Conservation (phyloP, 352 stramenopile species). For the Peronospora destructor region DNA sequence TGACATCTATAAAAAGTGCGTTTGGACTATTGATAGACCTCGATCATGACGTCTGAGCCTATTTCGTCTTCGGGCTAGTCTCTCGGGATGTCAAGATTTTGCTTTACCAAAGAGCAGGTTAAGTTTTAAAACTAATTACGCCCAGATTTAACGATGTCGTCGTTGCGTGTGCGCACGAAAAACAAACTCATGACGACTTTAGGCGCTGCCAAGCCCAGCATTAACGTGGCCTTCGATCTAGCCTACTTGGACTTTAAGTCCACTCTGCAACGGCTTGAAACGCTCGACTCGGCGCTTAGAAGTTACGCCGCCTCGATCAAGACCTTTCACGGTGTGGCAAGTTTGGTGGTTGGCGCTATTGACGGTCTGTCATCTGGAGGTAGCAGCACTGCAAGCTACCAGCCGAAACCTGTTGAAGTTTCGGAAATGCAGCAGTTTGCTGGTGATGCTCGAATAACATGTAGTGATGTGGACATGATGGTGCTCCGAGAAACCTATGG, state of each 20-base stretch:
- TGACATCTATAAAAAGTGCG: constrained; percentile 12
- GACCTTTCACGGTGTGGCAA: constrained; percentile 49
- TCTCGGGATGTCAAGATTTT: constrained; percentile 5
- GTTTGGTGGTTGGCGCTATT: constrained; percentile 48
- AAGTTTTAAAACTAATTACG: background rate
- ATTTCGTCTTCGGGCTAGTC: constrained; percentile 6
- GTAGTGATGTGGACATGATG: constrained; percentile 51
- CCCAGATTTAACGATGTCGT: constrained; percentile 45
- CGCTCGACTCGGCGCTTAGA: constrained; percentile 46
- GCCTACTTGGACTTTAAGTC: constrained; percentile 57
- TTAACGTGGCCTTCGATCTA: constrained; percentile 69
- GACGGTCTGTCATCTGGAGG: constrained; percentile 36
- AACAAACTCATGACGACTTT: constrained; percentile 75
- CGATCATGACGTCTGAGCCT: constrained; percentile 9
- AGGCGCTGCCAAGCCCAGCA: constrained; percentile 64
- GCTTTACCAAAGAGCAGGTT: background rate
- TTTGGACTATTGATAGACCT: constrained; percentile 26
- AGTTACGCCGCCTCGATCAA: constrained; percentile 54
- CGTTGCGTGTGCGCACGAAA: constrained; percentile 58
- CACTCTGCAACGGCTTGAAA: constrained; percentile 36
- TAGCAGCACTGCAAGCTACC: constrained; percentile 14
- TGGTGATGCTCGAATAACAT: constrained; percentile 49
- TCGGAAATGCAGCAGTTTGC: constrained; percentile 61
- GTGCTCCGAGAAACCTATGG: constrained; percentile 43
- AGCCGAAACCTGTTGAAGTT: constrained; percentile 26